phyloP scores from a whole-genome alignment of 306 rosid species.

The Quercus glauca region DNA sequence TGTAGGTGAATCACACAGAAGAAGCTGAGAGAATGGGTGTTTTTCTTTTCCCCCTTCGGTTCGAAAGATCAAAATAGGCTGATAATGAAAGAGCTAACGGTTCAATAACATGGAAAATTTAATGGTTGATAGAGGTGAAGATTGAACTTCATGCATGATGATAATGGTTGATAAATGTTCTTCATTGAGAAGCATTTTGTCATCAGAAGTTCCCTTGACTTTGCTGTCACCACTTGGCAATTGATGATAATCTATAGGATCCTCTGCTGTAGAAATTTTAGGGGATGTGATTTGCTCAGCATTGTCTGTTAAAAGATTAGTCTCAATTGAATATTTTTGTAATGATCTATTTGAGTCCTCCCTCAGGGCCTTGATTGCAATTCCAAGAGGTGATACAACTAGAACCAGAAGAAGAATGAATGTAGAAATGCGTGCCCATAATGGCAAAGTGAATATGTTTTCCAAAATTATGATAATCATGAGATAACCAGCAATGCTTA shows the following conservation, averaged over 20 bases:
- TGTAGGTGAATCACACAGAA: too few species aligned
- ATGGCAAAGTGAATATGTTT: conserved; percentile 43
- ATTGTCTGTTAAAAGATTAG: conserved; percentile 17
- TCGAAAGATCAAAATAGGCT: too few species aligned
- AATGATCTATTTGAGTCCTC: conserved; percentile 28
- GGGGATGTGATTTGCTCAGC: conserved; percentile 17
- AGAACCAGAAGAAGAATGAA: conserved; percentile 52
- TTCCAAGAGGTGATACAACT: conserved; percentile 58
- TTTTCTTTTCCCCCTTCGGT: too few species aligned
- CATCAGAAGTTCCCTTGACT: conserved; percentile 20
- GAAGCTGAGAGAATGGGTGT: too few species aligned
- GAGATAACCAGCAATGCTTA: conserved; percentile 61
- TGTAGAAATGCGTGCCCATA: conserved; percentile 41
- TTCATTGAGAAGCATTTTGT: conserved; percentile 22
- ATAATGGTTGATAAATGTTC: conserved; percentile 56
- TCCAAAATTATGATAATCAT: conserved; percentile 55
- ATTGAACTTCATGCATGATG: conserved; percentile 14
- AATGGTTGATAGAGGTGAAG: too few species aligned
- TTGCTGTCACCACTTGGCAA: conserved; percentile 37
- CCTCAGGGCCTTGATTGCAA: conserved; percentile 54
- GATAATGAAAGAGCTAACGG: too few species aligned
- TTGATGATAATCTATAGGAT: conserved; percentile 40
- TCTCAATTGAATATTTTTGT: conserved; percentile 16
- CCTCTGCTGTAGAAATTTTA: conserved; percentile 15
- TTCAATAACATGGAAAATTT: too few species aligned